A percentile compares a stretch with the other conserved stretches of the same genome.
phyloP scores from a whole-genome alignment of 345 rosid species.

The Balakata baccata region DNA sequence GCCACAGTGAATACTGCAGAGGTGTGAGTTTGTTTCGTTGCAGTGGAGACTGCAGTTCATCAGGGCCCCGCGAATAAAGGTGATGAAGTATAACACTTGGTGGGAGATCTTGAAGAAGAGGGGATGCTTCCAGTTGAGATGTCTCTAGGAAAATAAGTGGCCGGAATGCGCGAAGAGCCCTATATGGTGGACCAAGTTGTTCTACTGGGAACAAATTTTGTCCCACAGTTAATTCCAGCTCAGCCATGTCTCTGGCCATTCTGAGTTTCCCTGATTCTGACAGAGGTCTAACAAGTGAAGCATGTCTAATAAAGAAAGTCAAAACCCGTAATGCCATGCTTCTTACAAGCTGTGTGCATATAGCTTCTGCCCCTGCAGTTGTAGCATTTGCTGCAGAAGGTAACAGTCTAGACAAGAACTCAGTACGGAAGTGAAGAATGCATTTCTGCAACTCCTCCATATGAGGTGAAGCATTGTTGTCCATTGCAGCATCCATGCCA shows the following conservation, averaged over 20 bases:
- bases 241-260: slow-evolving; percentile 99
- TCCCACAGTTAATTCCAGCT: slow-evolving; percentile 92
- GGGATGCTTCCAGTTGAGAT: slow-evolving; percentile 72
- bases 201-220: slow-evolving; percentile 95
- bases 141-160: slow-evolving; percentile 92
- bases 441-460: slow-evolving; percentile 94
- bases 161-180: slow-evolving; percentile 93
- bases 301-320: slow-evolving; percentile 84
- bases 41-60: slow-evolving; percentile 77
- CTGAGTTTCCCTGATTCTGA: slow-evolving; percentile 97
- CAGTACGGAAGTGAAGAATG: slow-evolving; percentile 81
- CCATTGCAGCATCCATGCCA: slow-evolving; percentile 77
- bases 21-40: slow-evolving; percentile 84
- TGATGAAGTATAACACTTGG: slow-evolving; percentile 84
- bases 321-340: slow-evolving; percentile 87
- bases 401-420: slow-evolving; percentile 78
- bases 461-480: slow-evolving; percentile 85
- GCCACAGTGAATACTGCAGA: slow-evolving; percentile 87
- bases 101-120: slow-evolving; percentile 88
- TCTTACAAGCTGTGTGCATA: slow-evolving; percentile 86
- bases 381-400: slow-evolving; percentile 62
- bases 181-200: slow-evolving; percentile 91
- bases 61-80: slow-evolving; percentile 89
- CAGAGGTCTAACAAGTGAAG: slow-evolving; percentile 90
- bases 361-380: slow-evolving; percentile 63